Evolutionary conservation across 768 basidiomycete genomes (phyloP).

Genomic region (Lepiota venenata): DNA sequence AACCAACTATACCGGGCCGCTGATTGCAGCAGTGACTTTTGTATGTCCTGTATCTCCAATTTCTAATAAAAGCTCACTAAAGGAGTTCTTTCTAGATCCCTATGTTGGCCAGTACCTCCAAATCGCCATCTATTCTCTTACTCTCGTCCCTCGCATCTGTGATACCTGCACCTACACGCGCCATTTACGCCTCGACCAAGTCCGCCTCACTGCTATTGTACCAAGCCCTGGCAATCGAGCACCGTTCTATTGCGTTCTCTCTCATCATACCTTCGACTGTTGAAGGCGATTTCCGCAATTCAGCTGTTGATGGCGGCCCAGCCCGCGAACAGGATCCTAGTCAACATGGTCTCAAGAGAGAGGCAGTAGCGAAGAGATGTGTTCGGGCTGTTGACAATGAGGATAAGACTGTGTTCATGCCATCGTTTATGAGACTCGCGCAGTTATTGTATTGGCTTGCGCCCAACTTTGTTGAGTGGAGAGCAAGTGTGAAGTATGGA

Average conservation of each 20-base stretch:
- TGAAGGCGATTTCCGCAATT: conserved; percentile 75
- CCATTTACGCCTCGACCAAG: conserved; percentile 84
- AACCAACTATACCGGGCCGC: conserved; percentile 70
- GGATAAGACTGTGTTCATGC: conserved; percentile 60
- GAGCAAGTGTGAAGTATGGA: conserved; percentile 63
- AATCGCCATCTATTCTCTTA: conserved; percentile 70
- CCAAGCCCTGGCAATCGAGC: conserved; percentile 78
- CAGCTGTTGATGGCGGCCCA: conserved; percentile 61
- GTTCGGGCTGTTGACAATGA: conserved; percentile 56
- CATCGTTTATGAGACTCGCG: conserved; percentile 39
- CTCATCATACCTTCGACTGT: conserved; percentile 66
- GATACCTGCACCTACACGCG: conserved; percentile 82
- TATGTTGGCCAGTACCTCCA: conserved; percentile 59
- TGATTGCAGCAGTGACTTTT: conserved; percentile 66
- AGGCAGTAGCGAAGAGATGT: conserved; percentile 56
- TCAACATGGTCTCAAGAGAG: conserved; percentile 54
- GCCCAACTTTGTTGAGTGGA: conserved; percentile 54
- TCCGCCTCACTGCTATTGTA: conserved; percentile 74
- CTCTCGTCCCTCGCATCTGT: conserved; percentile 76
- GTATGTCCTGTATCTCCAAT: conserved; percentile 36
- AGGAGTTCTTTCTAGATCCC: conserved; percentile 55
- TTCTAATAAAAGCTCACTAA: not conserved
- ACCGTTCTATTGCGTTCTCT: conserved; percentile 64
- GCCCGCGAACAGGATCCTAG: conserved; percentile 51
- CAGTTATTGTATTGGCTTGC: conserved; percentile 65